Conservation (phyloP, 1,139 yeast genomes). For the Zygosaccharomyces pseudobailii region DNA sequence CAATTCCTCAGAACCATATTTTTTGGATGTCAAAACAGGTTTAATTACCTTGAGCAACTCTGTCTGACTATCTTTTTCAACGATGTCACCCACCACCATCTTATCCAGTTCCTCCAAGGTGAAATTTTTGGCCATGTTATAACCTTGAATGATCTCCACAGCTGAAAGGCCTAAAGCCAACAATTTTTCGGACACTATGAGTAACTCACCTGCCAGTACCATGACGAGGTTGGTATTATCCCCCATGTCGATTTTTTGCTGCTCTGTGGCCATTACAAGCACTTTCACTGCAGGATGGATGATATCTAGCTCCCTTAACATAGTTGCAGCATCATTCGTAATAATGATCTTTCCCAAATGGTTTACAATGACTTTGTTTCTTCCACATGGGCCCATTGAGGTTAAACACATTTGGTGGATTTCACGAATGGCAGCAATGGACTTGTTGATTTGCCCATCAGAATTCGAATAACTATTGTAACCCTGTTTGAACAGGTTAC, state of each 20-base stretch:
- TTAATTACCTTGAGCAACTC: slow-evolving; percentile 71
- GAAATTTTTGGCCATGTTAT: slow-evolving; percentile 72
- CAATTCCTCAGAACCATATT: slow-evolving; percentile 79
- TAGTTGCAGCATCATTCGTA: slow-evolving; percentile 96
- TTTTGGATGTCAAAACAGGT: slow-evolving; percentile 91
- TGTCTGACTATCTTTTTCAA: slow-evolving; percentile 48
- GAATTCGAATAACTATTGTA: slow-evolving; percentile 81
- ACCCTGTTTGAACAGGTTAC: slow-evolving; percentile 96
- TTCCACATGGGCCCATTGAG: slow-evolving; percentile 96
- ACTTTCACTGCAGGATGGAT: slow-evolving; percentile 97
- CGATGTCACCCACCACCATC: slow-evolving; percentile 59
- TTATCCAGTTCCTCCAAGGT: slow-evolving; percentile 65
- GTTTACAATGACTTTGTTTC: slow-evolving; percentile 92
- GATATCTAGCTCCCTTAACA: slow-evolving; percentile 86
- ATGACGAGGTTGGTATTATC: slow-evolving; percentile 70
- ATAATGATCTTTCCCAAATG: slow-evolving; percentile 76
- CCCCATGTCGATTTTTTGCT: slow-evolving; percentile 89
- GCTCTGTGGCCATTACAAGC: slow-evolving; percentile 93
- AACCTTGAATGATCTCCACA: slow-evolving; percentile 87
- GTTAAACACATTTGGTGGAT: slow-evolving; percentile 87
- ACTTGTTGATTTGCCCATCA: slow-evolving; percentile 91
- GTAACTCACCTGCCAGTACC: slow-evolving; percentile 84
- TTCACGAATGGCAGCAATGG: slow-evolving; percentile 91
- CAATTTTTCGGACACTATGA: slow-evolving; percentile 78
- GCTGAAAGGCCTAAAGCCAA: slow-evolving; percentile 83